Evolutionary conservation across 768 basidiomycete genomes (phyloP).

Genomic region (Leccinellum rugosiceps): DNA sequence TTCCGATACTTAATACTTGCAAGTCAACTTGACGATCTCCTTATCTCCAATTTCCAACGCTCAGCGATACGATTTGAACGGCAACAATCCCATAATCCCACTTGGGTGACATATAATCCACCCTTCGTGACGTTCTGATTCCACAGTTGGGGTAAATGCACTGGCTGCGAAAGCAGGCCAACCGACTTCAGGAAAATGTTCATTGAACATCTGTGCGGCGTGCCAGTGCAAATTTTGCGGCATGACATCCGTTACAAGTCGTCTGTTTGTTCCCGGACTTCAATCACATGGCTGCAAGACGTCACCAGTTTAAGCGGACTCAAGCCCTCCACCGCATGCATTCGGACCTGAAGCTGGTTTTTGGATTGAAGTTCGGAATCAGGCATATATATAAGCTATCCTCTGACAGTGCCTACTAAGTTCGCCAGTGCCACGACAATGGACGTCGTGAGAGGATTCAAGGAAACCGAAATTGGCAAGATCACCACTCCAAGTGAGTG

Average conservation of each 20-base stretch:
- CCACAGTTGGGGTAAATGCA: background rate
- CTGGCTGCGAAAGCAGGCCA: background rate
- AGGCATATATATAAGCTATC: background rate
- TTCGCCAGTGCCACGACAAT: conserved; percentile 19
- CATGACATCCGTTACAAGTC: background rate
- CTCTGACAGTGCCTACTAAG: background rate
- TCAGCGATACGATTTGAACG: conserved; percentile 67
- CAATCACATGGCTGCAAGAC: no score
- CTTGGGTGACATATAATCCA: conserved; percentile 4
- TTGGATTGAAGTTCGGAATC: background rate
- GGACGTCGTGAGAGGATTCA: conserved; percentile 34
- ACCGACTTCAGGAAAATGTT: background rate
- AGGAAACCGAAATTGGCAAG: conserved; percentile 28
- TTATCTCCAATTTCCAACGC: conserved; percentile 57
- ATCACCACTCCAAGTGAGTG: conserved; percentile 36
- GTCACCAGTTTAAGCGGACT: no score
- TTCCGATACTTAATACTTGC: conserved; percentile 18
- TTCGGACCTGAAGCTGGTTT: background rate
- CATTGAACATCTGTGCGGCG: background rate
- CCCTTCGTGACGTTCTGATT: conserved; percentile 1
- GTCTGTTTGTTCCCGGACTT: no score
- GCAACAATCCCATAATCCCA: conserved; percentile 61
- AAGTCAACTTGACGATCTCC: conserved; percentile 51
- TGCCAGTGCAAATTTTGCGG: background rate
- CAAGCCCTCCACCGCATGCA: no score